Conservation (phyloP, 2,329 filamentous ascomycete genomes). For the Hortaea sp. region DNA sequence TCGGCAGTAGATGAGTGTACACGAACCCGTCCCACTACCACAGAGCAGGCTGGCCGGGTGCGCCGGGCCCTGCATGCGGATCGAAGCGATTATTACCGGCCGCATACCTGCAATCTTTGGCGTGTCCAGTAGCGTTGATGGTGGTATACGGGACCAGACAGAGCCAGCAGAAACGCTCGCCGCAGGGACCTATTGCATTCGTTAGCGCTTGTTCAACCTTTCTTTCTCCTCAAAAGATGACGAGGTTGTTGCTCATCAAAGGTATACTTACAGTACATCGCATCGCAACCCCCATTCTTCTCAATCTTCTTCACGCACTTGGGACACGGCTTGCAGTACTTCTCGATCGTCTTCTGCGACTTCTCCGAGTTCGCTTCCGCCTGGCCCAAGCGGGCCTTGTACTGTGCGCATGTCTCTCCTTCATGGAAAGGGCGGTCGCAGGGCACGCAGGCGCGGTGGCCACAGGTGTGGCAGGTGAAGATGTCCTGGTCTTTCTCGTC, state of each 20-base stretch:
- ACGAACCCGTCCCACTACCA: not conserved
- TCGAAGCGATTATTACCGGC: conserved; percentile 1
- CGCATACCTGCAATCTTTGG: conserved; percentile 6
- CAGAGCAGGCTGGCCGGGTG: not conserved
- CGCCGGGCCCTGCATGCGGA: conserved; percentile 3
- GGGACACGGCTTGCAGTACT: conserved; percentile 20
- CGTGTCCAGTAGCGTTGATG: conserved; percentile 3
- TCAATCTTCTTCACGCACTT: conserved; percentile 19
- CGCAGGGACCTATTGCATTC: conserved; percentile 4
- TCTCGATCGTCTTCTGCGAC: conserved; percentile 9
- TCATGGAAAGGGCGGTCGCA: conserved; percentile 23
- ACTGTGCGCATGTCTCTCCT: conserved; percentile 25
- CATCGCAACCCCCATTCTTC: conserved; percentile 23
- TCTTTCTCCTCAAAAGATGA: not conserved
- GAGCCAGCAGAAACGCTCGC: conserved; percentile 5
- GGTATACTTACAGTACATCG: not conserved
- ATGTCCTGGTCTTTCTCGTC: conserved; percentile 14
- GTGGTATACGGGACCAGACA: conserved; percentile 1
- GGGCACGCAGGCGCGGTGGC: conserved; percentile 17
- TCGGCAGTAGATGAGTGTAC: not conserved
- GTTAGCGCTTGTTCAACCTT: not conserved
- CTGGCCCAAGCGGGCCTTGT: conserved; percentile 14
- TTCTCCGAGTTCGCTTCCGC: conserved; percentile 21
- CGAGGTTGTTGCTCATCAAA: not conserved
- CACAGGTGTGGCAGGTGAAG: conserved; percentile 20